These are phyloP conservation scores for Annona cherimola DNA, from an alignment of 164 flowering plant species.

Conservation along the genomic window DNA sequence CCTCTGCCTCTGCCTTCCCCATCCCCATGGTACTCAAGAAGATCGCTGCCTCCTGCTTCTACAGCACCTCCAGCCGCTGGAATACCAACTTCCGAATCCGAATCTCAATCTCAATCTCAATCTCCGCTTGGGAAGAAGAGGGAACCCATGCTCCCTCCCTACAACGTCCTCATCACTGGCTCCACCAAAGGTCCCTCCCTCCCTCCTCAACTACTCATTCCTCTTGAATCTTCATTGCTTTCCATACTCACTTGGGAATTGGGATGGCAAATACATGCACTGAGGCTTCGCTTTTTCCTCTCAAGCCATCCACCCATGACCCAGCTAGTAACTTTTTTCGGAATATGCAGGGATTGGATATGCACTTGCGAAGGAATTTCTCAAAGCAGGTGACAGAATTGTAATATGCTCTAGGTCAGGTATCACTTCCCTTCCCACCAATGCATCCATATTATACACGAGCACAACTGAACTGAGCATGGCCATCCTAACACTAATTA, in stretches of 20 bases:
- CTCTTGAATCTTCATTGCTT: no score
- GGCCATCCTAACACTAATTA: no score
- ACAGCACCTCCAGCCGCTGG: neutral
- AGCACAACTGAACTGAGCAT: no score
- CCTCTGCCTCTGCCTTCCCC: slow-evolving; percentile 14
- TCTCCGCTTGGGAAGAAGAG: slow-evolving; percentile 2
- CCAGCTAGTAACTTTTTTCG: neutral
- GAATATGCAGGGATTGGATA: slow-evolving; percentile 70
- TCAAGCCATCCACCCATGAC: neutral
- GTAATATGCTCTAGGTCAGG: slow-evolving; percentile 91
- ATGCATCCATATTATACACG: no score
- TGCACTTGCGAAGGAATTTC: slow-evolving; percentile 82
- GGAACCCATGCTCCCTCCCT: slow-evolving; percentile 70
- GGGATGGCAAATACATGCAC: no score
- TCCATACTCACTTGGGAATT: no score
- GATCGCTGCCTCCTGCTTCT: neutral
- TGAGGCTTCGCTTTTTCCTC: neutral
- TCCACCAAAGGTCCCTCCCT: slow-evolving; percentile 57
- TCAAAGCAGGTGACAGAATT: slow-evolving; percentile 86
- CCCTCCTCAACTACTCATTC: no score
- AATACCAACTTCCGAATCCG: neutral
- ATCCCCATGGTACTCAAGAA: neutral
- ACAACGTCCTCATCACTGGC: slow-evolving; percentile 78
- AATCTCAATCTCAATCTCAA: neutral
- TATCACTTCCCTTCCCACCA: slow-evolving; percentile 7